Evolutionary conservation across 2,329 filamentous ascomycete genomes (phyloP).

Genomic region (Colletotrichum abscissum): DNA sequence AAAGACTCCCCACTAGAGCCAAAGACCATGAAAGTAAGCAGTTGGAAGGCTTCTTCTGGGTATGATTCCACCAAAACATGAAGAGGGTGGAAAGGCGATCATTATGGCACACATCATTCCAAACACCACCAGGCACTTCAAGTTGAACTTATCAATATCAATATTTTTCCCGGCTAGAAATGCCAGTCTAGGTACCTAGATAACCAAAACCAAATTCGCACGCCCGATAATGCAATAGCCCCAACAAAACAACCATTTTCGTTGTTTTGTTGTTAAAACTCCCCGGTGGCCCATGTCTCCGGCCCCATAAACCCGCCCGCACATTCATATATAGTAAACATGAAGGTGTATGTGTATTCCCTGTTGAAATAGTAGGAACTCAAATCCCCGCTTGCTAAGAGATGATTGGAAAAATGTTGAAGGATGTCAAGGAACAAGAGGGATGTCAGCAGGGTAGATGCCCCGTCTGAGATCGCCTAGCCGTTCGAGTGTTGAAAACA

Average conservation of each 20-base stretch:
- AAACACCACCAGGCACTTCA: neutral
- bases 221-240: neutral
- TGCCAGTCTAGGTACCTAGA: neutral
- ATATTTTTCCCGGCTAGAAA: neutral
- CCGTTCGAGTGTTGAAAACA: neutral
- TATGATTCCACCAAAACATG: neutral
- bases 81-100: neutral
- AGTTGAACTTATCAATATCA: neutral
- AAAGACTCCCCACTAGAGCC: too few species aligned
- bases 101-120: neutral
- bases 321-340: neutral
- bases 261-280: slow-evolving; percentile 15
- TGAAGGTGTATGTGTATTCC: slow-evolving; percentile 3
- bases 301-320: neutral
- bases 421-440: neutral
- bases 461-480: slow-evolving; percentile 30
- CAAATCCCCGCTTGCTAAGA: slow-evolving; percentile 26
- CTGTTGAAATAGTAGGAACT: slow-evolving; percentile 30
- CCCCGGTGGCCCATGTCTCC: neutral
- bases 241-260: neutral
- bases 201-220: neutral
- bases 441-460: neutral
- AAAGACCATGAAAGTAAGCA: too few species aligned
- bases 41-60: too few species aligned
- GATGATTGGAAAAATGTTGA: slow-evolving; percentile 25